Percentiles rank a stretch among this genome's conserved stretches.
These are phyloP conservation scores for Bipolaris gigantea DNA, from an alignment of 2,329 filamentous ascomycete genomes.

Conservation along the genomic window DNA sequence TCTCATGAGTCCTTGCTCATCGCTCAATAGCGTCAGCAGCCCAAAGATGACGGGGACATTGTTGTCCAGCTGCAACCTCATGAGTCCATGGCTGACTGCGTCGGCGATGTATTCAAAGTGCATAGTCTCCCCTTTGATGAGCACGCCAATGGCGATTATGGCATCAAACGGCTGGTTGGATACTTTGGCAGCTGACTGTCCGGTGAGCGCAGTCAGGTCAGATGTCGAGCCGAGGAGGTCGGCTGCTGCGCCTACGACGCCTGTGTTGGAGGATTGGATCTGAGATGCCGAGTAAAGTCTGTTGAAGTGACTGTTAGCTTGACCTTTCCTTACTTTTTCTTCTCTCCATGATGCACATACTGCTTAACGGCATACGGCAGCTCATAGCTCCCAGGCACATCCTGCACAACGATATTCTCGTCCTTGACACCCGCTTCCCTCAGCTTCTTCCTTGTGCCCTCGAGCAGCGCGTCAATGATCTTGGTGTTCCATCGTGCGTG, in stretches of 20 bases:
- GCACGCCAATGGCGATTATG: constrained; percentile 89
- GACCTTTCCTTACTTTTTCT: constrained; percentile 4
- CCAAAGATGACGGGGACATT: constrained; percentile 91
- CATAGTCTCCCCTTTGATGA: constrained; percentile 99
- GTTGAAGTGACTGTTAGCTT: not conserved
- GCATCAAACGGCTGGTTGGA: constrained; percentile 73
- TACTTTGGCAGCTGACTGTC: constrained; percentile 30
- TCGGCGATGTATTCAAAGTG: constrained; percentile 99
- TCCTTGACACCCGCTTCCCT: constrained; percentile 78
- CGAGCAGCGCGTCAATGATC: constrained; percentile 84
- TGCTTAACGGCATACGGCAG: constrained; percentile 87
- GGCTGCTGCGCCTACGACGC: constrained; percentile 67
- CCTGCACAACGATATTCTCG: constrained; percentile 85
- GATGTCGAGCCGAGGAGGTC: constrained; percentile 74
- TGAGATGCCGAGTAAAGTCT: constrained; percentile 79
- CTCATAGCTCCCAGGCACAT: constrained; percentile 93
- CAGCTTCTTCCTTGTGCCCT: constrained; percentile 78
- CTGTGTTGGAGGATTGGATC: constrained; percentile 64
- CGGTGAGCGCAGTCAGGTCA: constrained; percentile 53
- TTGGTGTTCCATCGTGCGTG: constrained; percentile 93
- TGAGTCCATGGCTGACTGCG: constrained; percentile 84
- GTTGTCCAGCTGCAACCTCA: constrained; percentile 89
- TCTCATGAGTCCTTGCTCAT: constrained; percentile 83
- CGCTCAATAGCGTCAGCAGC: constrained; percentile 81
- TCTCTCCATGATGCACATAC: constrained; percentile 52